Evolutionary conservation across 176 grass and related monocot genomes (phyloP).

Genomic region (Triticum urartu): DNA sequence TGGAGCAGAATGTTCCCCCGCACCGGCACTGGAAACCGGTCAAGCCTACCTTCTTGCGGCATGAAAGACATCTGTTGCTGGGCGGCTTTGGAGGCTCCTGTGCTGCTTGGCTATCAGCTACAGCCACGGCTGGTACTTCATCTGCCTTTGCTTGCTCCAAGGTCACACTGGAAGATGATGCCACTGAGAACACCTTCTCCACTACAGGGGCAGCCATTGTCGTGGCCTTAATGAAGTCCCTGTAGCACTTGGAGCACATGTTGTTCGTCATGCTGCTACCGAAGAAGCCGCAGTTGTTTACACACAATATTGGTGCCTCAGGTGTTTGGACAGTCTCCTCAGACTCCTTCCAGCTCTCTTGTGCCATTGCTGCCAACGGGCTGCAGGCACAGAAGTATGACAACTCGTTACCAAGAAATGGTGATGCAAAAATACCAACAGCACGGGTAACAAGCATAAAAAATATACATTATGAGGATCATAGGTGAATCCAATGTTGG

Average conservation of each 20-base stretch:
- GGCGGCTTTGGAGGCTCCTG: constrained; percentile 52
- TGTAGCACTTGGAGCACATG: constrained; percentile 78
- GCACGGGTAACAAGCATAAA: neutral
- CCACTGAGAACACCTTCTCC: constrained; percentile 28
- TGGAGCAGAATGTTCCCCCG: constrained; percentile 58
- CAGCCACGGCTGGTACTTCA: neutral
- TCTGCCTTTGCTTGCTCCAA: constrained; percentile 16
- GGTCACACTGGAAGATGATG: constrained; percentile 28
- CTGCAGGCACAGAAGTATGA: constrained; percentile 4
- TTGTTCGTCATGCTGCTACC: constrained; percentile 69
- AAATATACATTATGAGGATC: neutral
- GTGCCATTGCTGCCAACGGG: constrained; percentile 49
- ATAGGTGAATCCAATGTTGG: neutral
- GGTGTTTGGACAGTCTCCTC: constrained; percentile 55
- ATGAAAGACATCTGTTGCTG: constrained; percentile 62
- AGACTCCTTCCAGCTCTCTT: constrained; percentile 86
- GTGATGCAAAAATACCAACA: neutral
- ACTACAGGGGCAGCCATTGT: constrained; percentile 23
- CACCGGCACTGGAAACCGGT: constrained; percentile 79
- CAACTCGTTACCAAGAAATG: neutral
- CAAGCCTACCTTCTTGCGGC: constrained; percentile 65
- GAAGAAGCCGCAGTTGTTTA: constrained; percentile 90
- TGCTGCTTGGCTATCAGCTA: constrained; percentile 22
- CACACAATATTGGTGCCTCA: constrained; percentile 60
- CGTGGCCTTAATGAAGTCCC: constrained; percentile 42